phyloP scores from a whole-genome alignment of 2,329 filamentous ascomycete genomes.

The Hymenoscyphus salicellus region DNA sequence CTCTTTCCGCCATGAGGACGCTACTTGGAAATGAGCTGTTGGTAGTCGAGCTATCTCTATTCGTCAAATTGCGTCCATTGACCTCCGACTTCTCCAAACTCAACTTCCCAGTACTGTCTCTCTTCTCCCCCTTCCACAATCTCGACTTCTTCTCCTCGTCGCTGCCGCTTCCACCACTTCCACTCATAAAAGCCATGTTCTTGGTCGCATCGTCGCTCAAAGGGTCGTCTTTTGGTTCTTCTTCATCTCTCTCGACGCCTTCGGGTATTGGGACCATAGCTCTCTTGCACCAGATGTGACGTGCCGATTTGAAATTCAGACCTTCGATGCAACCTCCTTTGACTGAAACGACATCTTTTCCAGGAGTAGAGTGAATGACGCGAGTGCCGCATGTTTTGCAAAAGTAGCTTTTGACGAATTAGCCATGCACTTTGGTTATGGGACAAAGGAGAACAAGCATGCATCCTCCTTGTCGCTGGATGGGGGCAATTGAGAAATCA shows the following conservation, averaged over 20 bases:
- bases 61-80: not conserved
- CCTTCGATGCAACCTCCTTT: conserved; percentile 66
- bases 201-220: not conserved
- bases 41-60: not conserved
- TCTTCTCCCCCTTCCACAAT: not conserved
- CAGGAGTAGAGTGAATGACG: conserved; percentile 59
- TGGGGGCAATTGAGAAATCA: not conserved
- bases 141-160: conserved; percentile 4
- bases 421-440: not conserved
- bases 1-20: not conserved
- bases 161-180: conserved; percentile 4
- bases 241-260: conserved; percentile 54
- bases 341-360: conserved; percentile 59
- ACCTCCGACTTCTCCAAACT: not conserved
- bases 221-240: conserved; percentile 41
- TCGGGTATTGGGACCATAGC: conserved; percentile 67
- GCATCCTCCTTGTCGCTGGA: not conserved
- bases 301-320: conserved; percentile 57
- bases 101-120: not conserved
- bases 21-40: not conserved
- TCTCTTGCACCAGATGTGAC: conserved; percentile 66
- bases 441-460: not conserved
- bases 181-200: not conserved
- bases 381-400: conserved; percentile 65
- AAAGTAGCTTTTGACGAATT: conserved; percentile 47